Evolutionary conservation across 164 flowering plant genomes (phyloP), one percentile per base, ranked within the genome.

Genomic region (Sextonia rubra): DNA sequence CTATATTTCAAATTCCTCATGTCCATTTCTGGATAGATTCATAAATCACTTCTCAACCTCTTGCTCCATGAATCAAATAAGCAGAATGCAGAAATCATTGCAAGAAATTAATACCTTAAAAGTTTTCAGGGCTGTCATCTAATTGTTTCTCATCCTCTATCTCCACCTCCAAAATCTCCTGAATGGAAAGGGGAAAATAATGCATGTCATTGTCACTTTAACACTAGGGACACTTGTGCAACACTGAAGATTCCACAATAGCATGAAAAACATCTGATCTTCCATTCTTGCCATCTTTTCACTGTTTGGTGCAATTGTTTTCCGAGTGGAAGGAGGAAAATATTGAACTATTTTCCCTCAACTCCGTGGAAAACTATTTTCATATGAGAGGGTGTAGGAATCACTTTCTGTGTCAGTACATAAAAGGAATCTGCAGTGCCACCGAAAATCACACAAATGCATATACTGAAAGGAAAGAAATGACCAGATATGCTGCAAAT

Each of bases 91-190:
- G 26, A 61, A 61, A 23, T 24, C 24, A 61, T 23, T 23, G 11
- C 5, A 25, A 61, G 27, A 18, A 64, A 26, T 67, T 67, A 44
- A 44, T 32, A 66, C 75, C 69, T 83, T 76, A 94, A 69, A 94
- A 94, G 66, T 85, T 92, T 56, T 73, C 97, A 68, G 97, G 98
- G 82, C 99, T 92, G 77, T 95, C 97, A 86, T 95, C 99, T 77
- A 92, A 71, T 78, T 92, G 97, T 27, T 87, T 91, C 83, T 95
- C 97, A 80, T 92, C 90, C 81, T 92, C 98, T 52, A 91, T 90
- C 37, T 90, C 92, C 14, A 92, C 98, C 84, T 92, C 99, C 89
- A 95, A 81, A 67, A 95, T 92, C 81, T 91, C 97, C 98, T 89
- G 80, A 58, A 30, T 25, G 56, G 62, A 29, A 6, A 48, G n/a